Conservation (phyloP, 2,329 filamentous ascomycete species). For the Pestalotiopsis sp. region DNA sequence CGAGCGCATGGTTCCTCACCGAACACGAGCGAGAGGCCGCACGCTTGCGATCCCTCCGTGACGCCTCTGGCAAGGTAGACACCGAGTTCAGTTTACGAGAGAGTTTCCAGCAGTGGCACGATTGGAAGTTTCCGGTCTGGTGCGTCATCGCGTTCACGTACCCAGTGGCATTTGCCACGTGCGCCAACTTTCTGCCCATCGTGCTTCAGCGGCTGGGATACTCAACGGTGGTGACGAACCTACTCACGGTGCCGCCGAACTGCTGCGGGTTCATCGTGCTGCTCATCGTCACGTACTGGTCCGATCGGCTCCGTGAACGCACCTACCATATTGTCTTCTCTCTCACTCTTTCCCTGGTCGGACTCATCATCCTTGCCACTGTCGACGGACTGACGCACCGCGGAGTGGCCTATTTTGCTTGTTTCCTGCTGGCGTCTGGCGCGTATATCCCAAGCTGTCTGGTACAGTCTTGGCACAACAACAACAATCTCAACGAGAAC, state of each 20-base stretch:
- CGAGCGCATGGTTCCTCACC: conserved; percentile 48
- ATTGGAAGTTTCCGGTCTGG: conserved; percentile 40
- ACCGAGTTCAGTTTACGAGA: conserved; percentile 40
- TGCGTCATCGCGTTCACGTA: conserved; percentile 50
- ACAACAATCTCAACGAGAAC: conserved; percentile 54
- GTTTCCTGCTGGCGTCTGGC: conserved; percentile 47
- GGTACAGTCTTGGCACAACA: conserved; percentile 55
- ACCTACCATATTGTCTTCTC: conserved; percentile 46
- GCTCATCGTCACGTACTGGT: conserved; percentile 44
- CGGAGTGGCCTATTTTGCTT: conserved; percentile 51
- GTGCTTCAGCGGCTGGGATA: conserved; percentile 48
- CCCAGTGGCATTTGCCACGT: conserved; percentile 44
- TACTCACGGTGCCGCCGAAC: conserved; percentile 52
- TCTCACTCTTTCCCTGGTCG: conserved; percentile 39
- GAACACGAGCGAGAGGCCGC: conserved; percentile 46
- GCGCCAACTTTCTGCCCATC: conserved; percentile 49
- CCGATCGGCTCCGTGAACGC: conserved; percentile 47
- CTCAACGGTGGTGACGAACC: conserved; percentile 46
- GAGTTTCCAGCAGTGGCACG: conserved; percentile 45
- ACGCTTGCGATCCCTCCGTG: conserved; percentile 43
- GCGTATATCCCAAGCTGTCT: conserved; percentile 50
- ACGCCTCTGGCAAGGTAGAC: conserved; percentile 42
- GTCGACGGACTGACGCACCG: conserved; percentile 44
- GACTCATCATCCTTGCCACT: conserved; percentile 45
- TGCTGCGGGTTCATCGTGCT: conserved; percentile 48